A percentile compares a stretch with the other conserved stretches of the same genome.
Evolutionary conservation across 257 asterid genomes (phyloP).

Genomic region (Solanum medicagineum): DNA sequence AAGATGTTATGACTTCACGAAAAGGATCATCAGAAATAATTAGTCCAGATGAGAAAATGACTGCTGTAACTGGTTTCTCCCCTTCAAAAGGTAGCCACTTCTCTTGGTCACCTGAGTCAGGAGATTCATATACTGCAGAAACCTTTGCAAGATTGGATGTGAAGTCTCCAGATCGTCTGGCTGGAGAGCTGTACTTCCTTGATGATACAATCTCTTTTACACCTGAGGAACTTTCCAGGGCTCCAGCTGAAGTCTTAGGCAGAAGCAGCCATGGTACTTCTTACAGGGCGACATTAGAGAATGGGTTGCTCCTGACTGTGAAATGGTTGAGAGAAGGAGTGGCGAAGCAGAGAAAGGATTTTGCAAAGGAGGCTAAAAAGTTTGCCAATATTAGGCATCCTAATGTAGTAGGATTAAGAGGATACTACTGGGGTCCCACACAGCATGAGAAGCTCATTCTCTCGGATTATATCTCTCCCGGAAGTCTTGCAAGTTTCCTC

Average conservation of each 20-base stretch:
- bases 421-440: constrained; percentile 98
- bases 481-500: constrained; percentile 86
- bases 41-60: constrained; percentile 66
- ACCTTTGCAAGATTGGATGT: constrained; percentile 69
- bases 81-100: constrained; percentile 79
- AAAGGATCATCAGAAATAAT: constrained; percentile 69
- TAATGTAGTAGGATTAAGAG: constrained; percentile 92
- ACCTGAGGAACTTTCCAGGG: constrained; percentile 82
- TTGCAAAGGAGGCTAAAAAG: constrained; percentile 95
- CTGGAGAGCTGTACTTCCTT: constrained; percentile 87
- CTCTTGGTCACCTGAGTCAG: constrained; percentile 95
- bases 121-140: constrained; percentile 64
- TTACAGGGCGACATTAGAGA: constrained; percentile 71
- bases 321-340: constrained; percentile 99
- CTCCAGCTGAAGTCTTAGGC: constrained; percentile 96
- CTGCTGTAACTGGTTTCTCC: constrained; percentile 63
- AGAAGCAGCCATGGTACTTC: constrained; percentile 98
- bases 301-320: constrained; percentile 84
- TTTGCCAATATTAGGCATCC: constrained; percentile 92
- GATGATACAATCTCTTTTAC: constrained; percentile 84
- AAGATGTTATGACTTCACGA: constrained; percentile 50
- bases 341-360: constrained; percentile 91
- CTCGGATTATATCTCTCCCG: constrained; percentile 93
- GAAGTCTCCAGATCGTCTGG: constrained; percentile 74
- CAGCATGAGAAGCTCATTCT: constrained; percentile 98